phyloP scores from a whole-genome alignment of 2,329 filamentous ascomycete genomes.

The Botryosphaeria dothidea region DNA sequence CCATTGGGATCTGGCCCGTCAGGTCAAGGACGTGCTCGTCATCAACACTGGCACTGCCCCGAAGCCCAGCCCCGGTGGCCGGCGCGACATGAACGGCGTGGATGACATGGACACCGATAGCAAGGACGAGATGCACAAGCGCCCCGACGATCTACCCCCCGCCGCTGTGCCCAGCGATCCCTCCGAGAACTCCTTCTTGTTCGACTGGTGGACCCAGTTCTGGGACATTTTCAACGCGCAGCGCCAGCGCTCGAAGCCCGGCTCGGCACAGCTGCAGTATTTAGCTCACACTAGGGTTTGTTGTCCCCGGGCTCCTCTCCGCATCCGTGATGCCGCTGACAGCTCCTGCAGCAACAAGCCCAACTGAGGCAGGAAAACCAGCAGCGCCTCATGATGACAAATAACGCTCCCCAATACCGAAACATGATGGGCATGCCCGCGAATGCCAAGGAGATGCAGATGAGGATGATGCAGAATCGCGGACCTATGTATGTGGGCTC shows the following conservation, averaged over 20 bases:
- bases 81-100: conserved; percentile 64
- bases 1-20: conserved; percentile 80
- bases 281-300: conserved; percentile 80
- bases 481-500: conserved; percentile 63
- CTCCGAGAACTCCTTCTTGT: conserved; percentile 79
- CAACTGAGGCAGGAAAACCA: conserved; percentile 71
- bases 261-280: conserved; percentile 67
- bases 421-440: conserved; percentile 67
- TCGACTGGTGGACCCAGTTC: conserved; percentile 96
- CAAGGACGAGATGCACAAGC: conserved; percentile 77
- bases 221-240: conserved; percentile 94
- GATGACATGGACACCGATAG: conserved; percentile 83
- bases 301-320: neutral
- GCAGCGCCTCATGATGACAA: conserved; percentile 73
- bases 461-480: conserved; percentile 77
- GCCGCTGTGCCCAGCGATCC: conserved; percentile 64
- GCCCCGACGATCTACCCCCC: conserved; percentile 76
- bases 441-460: conserved; percentile 62
- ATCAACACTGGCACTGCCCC: conserved; percentile 52
- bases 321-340: conserved; percentile 20
- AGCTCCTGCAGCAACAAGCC: conserved; percentile 58
- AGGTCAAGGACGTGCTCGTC: conserved; percentile 58
- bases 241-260: conserved; percentile 50
- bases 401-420: conserved; percentile 58
- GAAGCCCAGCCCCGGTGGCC: conserved; percentile 63